These are phyloP conservation scores for Pichia cephalocereana DNA, from an alignment of 805 yeast species.

Conservation along the genomic window DNA sequence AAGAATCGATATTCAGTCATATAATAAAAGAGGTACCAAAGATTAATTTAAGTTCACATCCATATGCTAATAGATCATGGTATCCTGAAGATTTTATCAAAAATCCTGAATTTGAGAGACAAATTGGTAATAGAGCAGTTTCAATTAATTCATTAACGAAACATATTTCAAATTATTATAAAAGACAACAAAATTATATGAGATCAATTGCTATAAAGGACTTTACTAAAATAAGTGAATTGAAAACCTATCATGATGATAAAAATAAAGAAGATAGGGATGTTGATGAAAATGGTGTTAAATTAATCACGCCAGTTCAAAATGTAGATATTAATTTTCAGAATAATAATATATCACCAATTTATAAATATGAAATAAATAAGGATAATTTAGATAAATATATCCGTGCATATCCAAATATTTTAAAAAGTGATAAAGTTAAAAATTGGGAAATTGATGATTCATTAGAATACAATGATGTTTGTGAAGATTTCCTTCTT, in stretches of 20 bases:
- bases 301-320: conserved; percentile 16
- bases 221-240: conserved; percentile 16
- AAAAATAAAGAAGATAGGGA: neutral
- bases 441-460: conserved; percentile 24
- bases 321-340: conserved; percentile 17
- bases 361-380: conserved; percentile 22
- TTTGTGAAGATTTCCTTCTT: conserved; percentile 48
- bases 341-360: conserved; percentile 17
- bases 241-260: neutral
- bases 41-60: conserved; percentile 9
- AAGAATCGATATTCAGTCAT: neutral
- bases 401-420: conserved; percentile 6
- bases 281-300: neutral
- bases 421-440: conserved; percentile 17
- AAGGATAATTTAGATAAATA: conserved; percentile 11
- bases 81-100: conserved; percentile 29
- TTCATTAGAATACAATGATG: conserved; percentile 51
- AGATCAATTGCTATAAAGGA: conserved; percentile 15
- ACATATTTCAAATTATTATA: conserved; percentile 14
- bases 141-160: conserved; percentile 2
- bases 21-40: conserved; percentile 10
- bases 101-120: conserved; percentile 16
- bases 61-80: conserved; percentile 22
- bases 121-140: conserved; percentile 2
- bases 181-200: conserved; percentile 15